Evolutionary conservation across 2,329 filamentous ascomycete species (phyloP).

Genomic region (Coniella vitis): DNA sequence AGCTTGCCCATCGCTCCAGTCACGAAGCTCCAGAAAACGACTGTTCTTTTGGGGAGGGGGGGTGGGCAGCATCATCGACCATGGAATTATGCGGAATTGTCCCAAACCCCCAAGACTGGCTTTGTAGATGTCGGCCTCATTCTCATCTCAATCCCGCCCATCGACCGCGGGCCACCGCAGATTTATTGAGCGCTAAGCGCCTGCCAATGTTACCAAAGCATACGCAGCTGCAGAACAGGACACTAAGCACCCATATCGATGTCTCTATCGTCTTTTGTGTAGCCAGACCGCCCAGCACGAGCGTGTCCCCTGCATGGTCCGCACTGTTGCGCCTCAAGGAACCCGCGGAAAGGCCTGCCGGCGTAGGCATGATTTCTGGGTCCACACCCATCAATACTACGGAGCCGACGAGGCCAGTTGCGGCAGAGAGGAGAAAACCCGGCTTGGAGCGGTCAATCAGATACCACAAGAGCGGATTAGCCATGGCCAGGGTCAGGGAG

Average conservation of each 20-base stretch:
- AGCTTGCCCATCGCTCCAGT: too few species aligned
- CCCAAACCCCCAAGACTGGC: too few species aligned
- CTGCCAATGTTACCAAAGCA: constrained; percentile 96
- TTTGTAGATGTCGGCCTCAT: too few species aligned
- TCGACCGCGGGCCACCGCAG: constrained; percentile 35
- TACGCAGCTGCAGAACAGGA: constrained; percentile 88
- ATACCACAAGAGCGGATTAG: constrained; percentile 94
- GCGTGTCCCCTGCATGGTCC: constrained; percentile 17
- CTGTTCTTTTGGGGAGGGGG: too few species aligned
- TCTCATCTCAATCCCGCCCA: constrained; percentile 36
- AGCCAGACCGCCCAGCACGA: constrained; percentile 47
- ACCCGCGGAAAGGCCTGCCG: constrained; percentile 37
- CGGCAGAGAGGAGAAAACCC: constrained; percentile 71
- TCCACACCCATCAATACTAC: constrained; percentile 66
- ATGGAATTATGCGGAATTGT: too few species aligned
- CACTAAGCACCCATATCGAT: constrained; percentile 84
- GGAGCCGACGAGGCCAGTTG: constrained; percentile 69
- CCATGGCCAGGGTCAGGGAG: constrained; percentile 79
- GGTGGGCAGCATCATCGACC: too few species aligned
- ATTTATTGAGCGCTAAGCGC: constrained; percentile 55
- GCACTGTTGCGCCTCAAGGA: constrained; percentile 22
- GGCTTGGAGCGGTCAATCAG: constrained; percentile 84
- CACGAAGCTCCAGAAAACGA: too few species aligned
- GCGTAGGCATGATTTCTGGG: constrained; percentile 69
- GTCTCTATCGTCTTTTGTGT: constrained; percentile 61